Percentiles rank a stretch among this genome's conserved stretches.
phyloP scores from a whole-genome alignment of 2,329 filamentous ascomycete genomes.

The Fusarium nurragi region DNA sequence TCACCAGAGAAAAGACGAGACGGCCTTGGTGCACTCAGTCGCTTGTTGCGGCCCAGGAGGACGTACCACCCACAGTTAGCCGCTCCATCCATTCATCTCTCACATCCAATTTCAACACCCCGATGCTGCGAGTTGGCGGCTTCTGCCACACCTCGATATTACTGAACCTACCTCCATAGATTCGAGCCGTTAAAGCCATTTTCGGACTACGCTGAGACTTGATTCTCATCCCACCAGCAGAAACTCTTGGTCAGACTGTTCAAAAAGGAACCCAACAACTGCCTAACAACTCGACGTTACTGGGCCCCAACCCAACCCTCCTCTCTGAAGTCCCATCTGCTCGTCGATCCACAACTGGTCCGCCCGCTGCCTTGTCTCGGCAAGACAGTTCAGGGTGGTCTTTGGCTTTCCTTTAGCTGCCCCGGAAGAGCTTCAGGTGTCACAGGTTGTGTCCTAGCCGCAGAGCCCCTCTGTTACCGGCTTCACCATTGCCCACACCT shows the following conservation, averaged over 20 bases:
- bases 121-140: conserved; percentile 4
- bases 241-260: conserved; percentile 8
- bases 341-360: conserved; percentile 35
- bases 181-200: neutral
- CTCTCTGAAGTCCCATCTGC: conserved; percentile 21
- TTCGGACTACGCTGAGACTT: conserved; percentile 7
- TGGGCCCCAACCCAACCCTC: conserved; percentile 28
- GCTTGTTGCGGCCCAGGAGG: conserved; percentile 5
- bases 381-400: conserved; percentile 11
- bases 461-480: conserved; percentile 33
- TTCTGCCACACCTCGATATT: conserved; percentile 14
- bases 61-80: conserved; percentile 19
- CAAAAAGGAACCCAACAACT: neutral
- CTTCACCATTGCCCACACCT: conserved; percentile 28
- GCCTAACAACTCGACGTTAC: neutral
- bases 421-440: conserved; percentile 24
- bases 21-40: neutral
- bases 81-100: conserved; percentile 32
- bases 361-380: conserved; percentile 31
- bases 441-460: conserved; percentile 39
- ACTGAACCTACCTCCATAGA: conserved; percentile 18
- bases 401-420: conserved; percentile 12
- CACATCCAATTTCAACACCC: conserved; percentile 10
- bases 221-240: neutral
- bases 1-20: conserved; percentile 15